Base-by-base conservation (phyloP, 306 rosid genomes). In the Lablab purpureus region DNA sequence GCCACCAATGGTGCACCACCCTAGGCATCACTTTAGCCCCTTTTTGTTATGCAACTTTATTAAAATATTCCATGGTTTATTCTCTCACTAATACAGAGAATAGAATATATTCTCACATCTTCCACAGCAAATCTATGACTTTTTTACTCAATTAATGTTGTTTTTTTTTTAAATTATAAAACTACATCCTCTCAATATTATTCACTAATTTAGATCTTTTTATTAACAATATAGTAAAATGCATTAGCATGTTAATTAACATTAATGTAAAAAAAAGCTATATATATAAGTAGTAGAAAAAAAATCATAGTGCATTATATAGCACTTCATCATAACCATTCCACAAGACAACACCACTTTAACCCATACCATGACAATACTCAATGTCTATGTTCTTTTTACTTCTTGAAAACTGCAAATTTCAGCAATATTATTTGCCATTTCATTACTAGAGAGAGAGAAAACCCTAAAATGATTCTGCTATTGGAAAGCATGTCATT, bases 341-440 rank as follows among this genome's bases (percentile, higher is more conserved):
- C 56, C 76, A 82, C 75, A 5, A 63, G 47, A 18, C 71, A 28
- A 65, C 25, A 62, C 36, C 45, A 34, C 63, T 81, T 85, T 56
- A 63, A 73, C 74, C 83, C 84, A 84, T 77, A 71, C 71, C 82
- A 64, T 80, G 7, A 65, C 25, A 47, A 58, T 51, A 51, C 47
- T 40, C 40, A 17, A 55, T 76, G 76, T 13, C 67, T 54, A 62
- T 65, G n/a, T 17, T 78, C 43, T 65, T 55, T 37, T 41, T 2
- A 79, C 14, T 70, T 62, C 75, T 32, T 19, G 25, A 84, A n/a
- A 70, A 74, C 49, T 28, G 11, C 66, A 62, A 52, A 75, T 54
- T 63, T 69, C 37, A 28, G 45, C 28, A 69, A 6, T 54, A 74
- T 79, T 34, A 56, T 65, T 73, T 46, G 36, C 18, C 41, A 43